phyloP scores from a whole-genome alignment of 441 rosid species.

The Pelargonium fulgidum region DNA sequence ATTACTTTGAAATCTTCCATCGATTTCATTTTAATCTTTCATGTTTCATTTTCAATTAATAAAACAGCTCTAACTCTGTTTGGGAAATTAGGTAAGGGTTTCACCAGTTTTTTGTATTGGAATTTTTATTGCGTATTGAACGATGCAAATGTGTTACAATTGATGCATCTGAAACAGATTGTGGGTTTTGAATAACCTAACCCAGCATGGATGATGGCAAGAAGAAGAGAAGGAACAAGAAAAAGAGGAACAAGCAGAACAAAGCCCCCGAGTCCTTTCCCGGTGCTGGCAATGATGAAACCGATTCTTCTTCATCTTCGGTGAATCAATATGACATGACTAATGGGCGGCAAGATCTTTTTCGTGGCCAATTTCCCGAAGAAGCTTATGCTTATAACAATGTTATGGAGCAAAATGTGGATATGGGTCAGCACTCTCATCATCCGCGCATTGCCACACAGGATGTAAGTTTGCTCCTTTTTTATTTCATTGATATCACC shows the following conservation, averaged over 20 bases:
- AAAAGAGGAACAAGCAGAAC: constrained; percentile 5
- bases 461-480: not conserved
- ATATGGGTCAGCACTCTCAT: not conserved
- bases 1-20: not conserved
- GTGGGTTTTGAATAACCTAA: not conserved
- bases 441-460: not conserved
- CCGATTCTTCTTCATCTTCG: not conserved
- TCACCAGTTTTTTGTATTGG: not conserved
- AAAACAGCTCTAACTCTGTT: not conserved
- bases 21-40: not conserved
- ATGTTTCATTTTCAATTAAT: too few species aligned
- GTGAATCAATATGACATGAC: not conserved
- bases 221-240: constrained; percentile 4
- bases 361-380: not conserved
- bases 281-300: not conserved
- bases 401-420: not conserved
- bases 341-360: not conserved
- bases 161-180: not conserved
- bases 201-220: not conserved
- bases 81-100: not conserved
- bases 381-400: not conserved
- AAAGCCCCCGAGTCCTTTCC: not conserved
- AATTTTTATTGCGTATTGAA: not conserved
- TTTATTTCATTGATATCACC: not conserved
- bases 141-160: not conserved